A percentile compares a stretch with the other conserved stretches of the same genome.
Conservation (phyloP, 441 rosid species). For the Euphorbia celastroides region DNA sequence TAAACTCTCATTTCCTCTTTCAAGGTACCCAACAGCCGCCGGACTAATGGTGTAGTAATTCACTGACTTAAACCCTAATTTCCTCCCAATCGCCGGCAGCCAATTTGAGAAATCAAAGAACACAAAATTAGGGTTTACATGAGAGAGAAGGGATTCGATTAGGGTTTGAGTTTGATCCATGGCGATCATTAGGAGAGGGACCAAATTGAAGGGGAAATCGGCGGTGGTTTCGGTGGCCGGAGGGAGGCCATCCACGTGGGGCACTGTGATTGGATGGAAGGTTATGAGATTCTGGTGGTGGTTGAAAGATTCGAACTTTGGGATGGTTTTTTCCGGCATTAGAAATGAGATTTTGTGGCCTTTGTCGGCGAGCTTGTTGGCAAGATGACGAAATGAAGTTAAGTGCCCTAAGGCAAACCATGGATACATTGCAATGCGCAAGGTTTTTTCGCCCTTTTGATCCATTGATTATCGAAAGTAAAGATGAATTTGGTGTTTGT, state of each 20-base stretch:
- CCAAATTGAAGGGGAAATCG: slow-evolving; percentile 26
- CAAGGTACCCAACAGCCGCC: slow-evolving; percentile 23
- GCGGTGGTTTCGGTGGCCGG: slow-evolving; percentile 31
- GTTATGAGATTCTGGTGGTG: slow-evolving; percentile 38
- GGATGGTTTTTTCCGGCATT: slow-evolving; percentile 23
- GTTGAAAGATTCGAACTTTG: slow-evolving; percentile 29
- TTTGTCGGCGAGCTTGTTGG: slow-evolving; percentile 42
- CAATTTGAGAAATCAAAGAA: slow-evolving; percentile 41
- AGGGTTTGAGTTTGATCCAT: slow-evolving; percentile 33
- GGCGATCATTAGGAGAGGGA: slow-evolving; percentile 29
- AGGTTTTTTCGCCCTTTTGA: not conserved
- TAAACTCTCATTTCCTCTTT: slow-evolving; percentile 16
- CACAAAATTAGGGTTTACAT: slow-evolving; percentile 30
- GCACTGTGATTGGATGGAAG: slow-evolving; percentile 43
- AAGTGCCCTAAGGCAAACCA: slow-evolving; percentile 48
- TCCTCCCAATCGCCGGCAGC: slow-evolving; percentile 23
- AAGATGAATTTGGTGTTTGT: no score
- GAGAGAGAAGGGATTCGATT: slow-evolving; percentile 17
- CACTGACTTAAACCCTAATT: slow-evolving; percentile 28
- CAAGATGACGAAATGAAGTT: slow-evolving; percentile 30
- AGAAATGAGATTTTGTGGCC: slow-evolving; percentile 43
- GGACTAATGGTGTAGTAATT: slow-evolving; percentile 24
- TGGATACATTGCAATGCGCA: slow-evolving; percentile 43
- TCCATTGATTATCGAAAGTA: no score
- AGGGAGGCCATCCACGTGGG: slow-evolving; percentile 57